Evolutionary conservation across 108 stramenopile genomes (phyloP).

Genomic region (Cyclotella kingstonii): DNA sequence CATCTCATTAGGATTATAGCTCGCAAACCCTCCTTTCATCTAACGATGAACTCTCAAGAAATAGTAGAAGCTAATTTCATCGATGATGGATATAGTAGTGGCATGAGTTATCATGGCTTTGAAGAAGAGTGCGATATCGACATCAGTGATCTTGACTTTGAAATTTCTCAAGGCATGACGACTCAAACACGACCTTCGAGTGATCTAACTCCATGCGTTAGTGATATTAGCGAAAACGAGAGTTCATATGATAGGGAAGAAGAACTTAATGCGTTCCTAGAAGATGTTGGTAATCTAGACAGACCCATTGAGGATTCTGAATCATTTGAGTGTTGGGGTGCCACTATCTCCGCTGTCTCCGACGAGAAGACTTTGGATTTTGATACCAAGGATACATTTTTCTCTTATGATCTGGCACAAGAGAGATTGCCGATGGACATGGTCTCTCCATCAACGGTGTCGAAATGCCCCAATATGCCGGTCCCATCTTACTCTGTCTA

Average conservation of each 20-base stretch:
- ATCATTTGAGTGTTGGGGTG: slow-evolving; percentile 14
- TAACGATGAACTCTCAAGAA: not conserved
- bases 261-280: slow-evolving; percentile 13
- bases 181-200: slow-evolving; percentile 1
- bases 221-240: slow-evolving; percentile 4
- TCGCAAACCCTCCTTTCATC: not conserved
- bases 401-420: too few relatives aligned
- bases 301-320: not conserved
- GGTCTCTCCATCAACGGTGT: too few relatives aligned
- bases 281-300: slow-evolving; percentile 1
- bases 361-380: slow-evolving; percentile 2
- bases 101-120: not conserved
- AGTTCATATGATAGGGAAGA: slow-evolving; percentile 1
- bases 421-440: too few relatives aligned
- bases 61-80: slow-evolving; percentile 1
- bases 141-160: not conserved
- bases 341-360: slow-evolving; percentile 8
- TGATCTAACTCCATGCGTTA: slow-evolving; percentile 3
- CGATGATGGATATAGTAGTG: not conserved
- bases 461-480: too few relatives aligned
- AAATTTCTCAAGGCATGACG: not conserved
- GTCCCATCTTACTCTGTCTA: too few relatives aligned
- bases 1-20: too few relatives aligned
- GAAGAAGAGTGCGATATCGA: not conserved
- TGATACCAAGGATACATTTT: not conserved